Percentiles rank a stretch among this genome's conserved stretches.
Conservation (phyloP, 2,329 filamentous ascomycete genomes). For the Orbilia javanica region DNA sequence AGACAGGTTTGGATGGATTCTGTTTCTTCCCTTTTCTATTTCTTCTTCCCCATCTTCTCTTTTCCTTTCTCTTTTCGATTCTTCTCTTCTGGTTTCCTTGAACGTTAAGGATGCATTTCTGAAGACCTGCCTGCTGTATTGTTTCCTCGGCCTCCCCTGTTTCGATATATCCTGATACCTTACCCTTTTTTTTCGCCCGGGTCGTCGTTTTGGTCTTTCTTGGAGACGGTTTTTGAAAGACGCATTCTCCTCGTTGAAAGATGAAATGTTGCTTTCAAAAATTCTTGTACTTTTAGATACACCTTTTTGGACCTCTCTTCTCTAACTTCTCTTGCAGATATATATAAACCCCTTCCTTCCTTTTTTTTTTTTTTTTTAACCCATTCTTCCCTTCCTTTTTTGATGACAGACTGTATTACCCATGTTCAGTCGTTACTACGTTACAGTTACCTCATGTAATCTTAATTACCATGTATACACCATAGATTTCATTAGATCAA, state of each 20-base stretch:
- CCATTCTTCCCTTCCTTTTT: not conserved
- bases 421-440: not conserved
- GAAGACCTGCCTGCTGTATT: constrained; percentile 16
- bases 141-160: constrained; percentile 22
- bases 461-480: not conserved
- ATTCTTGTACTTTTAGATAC: constrained; percentile 56
- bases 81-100: constrained; percentile 15
- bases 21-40: constrained; percentile 26
- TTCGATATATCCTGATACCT: constrained; percentile 49
- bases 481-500: not conserved
- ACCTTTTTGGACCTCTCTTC: constrained; percentile 49
- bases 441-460: constrained; percentile 12
- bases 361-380: not conserved
- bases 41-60: constrained; percentile 3
- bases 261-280: constrained; percentile 6
- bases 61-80: not conserved
- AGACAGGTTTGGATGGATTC: constrained; percentile 45
- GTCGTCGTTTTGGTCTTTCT: constrained; percentile 28
- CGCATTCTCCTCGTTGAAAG: not conserved
- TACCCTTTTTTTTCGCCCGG: not conserved
- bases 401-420: constrained; percentile 1
- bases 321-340: constrained; percentile 35
- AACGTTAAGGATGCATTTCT: not conserved
- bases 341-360: constrained; percentile 12
- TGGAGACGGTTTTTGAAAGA: constrained; percentile 13